Percentiles rank a stretch among this genome's conserved stretches.
Conservation (phyloP, 352 stramenopile genomes). For the Pythium rishiriense region DNA sequence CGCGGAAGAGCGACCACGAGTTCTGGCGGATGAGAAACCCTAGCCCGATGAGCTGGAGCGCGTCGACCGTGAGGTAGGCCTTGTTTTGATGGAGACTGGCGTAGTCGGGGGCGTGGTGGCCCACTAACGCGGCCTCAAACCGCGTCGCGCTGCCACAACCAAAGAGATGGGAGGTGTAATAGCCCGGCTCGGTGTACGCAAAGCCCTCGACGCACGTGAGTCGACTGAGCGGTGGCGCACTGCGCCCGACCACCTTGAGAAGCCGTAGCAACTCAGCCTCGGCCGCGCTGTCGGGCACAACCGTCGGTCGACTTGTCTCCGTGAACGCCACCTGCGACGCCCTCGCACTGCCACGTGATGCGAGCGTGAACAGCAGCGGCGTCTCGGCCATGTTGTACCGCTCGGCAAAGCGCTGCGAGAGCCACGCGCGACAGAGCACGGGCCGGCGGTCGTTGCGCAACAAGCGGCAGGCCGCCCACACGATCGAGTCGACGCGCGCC, state of each 20-base stretch:
- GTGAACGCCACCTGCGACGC: slow-evolving; percentile 1
- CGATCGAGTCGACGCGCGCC: slow-evolving; percentile 47
- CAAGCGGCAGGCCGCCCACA: slow-evolving; percentile 57
- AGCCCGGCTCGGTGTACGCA: slow-evolving; percentile 30
- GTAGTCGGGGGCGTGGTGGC: slow-evolving; percentile 38
- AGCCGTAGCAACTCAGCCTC: slow-evolving; percentile 56
- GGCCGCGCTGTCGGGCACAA: slow-evolving; percentile 43
- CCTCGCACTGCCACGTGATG: neutral
- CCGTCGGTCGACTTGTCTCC: slow-evolving; percentile 19
- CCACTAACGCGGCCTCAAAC: slow-evolving; percentile 42
- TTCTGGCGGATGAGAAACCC: slow-evolving; percentile 56
- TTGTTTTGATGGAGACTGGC: slow-evolving; percentile 35
- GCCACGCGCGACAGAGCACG: slow-evolving; percentile 51
- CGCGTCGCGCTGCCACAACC: slow-evolving; percentile 49
- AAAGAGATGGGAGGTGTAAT: slow-evolving; percentile 31
- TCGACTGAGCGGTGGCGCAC: slow-evolving; percentile 32
- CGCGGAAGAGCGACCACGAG: slow-evolving; percentile 29
- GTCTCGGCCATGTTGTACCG: slow-evolving; percentile 42
- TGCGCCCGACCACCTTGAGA: slow-evolving; percentile 48
- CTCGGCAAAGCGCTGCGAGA: slow-evolving; percentile 47
- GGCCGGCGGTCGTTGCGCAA: slow-evolving; percentile 51
- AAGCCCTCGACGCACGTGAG: slow-evolving; percentile 53
- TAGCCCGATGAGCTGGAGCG: slow-evolving; percentile 49
- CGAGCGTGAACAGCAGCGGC: slow-evolving; percentile 18
- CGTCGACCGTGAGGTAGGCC: slow-evolving; percentile 46